These are phyloP conservation scores for Polysphondylium violaceum DNA, from an alignment of 78 protist species.

Conservation along the genomic window DNA sequence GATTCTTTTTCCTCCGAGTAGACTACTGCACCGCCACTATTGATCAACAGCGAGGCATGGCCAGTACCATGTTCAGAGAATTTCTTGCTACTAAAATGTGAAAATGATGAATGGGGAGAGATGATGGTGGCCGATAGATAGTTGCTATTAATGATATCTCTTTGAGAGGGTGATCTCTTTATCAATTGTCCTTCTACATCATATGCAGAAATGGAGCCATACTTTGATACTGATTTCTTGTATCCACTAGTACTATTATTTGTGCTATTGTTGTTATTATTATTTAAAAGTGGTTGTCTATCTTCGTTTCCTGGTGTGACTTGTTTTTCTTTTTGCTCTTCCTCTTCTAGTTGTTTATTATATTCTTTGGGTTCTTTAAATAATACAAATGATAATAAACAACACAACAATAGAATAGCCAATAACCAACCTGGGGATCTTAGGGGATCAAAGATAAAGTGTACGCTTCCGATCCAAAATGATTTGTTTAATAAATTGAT, in stretches of 20 bases:
- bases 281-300: not conserved
- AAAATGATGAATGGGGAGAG: slow-evolving; percentile 29
- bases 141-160: not conserved
- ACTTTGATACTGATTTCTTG: not conserved
- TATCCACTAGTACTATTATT: not conserved
- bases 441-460: slow-evolving; percentile 26
- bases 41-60: no score
- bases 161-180: no score
- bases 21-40: not conserved
- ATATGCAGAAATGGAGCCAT: no score
- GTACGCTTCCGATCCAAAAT: slow-evolving; percentile 13
- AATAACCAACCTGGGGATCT: slow-evolving; percentile 60
- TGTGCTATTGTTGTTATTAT: not conserved
- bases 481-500: not conserved
- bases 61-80: not conserved
- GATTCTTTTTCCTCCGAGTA: slow-evolving; percentile 18
- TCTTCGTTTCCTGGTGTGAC: not conserved
- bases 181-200: no score
- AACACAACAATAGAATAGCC: slow-evolving; percentile 26
- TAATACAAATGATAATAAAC: slow-evolving; percentile 40
- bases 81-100: slow-evolving; percentile 8
- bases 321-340: not conserved
- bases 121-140: slow-evolving; percentile 11
- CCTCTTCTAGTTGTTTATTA: not conserved
- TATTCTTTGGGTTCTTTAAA: slow-evolving; percentile 30